Base-by-base conservation (phyloP, 2,329 filamentous ascomycete species). In the Aspergillus spinulosporus region DNA sequence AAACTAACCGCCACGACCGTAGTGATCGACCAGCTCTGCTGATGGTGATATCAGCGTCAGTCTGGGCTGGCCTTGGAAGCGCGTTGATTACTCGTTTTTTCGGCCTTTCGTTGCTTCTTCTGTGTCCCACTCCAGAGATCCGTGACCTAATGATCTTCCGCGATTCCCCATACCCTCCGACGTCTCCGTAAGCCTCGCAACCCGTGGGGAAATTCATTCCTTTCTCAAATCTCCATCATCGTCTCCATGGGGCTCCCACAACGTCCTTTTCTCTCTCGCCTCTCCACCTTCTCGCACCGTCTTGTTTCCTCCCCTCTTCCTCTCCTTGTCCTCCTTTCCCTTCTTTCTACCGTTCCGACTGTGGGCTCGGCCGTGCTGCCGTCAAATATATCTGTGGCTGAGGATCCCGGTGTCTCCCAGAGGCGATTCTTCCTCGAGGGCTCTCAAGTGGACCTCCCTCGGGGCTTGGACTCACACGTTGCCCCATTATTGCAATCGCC, bases 331-430 rank as follows among this genome's bases (percentile, higher is more conserved):
- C 44, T 50, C 59, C 36, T 49, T 61, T 29, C 40, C 59, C 44
- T 56, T n/a, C 57, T 59, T 47, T 56, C 43, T 48, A 59, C 59
- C 39, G 52, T 58, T 43, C 62, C 56, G 21, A 54, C 59, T 48
- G 61, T 65, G 31, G 55, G 56, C 45, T 62, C 62, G 47, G 57
- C 64, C 32, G 65, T 70, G 11, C 21, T 55, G 51, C 68, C 71
- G 14, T 73, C 70, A 9, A 73, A 73, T 54, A 62, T 54, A 36
- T 64, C 70, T 31, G 51, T 57, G 37, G 66, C 68, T 58, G 58
- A 71, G 34, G 34, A 37, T 37, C 34, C 34, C 9, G 3, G 54
- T 56, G 31, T 61, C 57, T 45, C 62, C 60, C 5, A 55, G 53
- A n/a, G 57, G 60, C 36, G 55, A 34, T 72, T 69, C 57, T 58